These are phyloP conservation scores for Pseudocercospora musae DNA, from an alignment of 2,329 filamentous ascomycete genomes.

Conservation along the genomic window DNA sequence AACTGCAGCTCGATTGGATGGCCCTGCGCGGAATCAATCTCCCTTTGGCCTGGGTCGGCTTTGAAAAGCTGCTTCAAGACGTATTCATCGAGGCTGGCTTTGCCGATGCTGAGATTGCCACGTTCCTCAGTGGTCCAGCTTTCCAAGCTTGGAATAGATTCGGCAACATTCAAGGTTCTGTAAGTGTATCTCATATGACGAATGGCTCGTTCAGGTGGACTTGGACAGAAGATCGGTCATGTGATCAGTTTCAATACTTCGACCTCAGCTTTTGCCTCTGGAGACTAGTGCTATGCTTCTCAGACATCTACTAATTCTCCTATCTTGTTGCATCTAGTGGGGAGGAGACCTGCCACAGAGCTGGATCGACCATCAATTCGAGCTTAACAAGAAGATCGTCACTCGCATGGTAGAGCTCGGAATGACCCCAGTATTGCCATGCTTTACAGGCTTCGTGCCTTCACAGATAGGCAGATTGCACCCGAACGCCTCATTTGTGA, in stretches of 20 bases:
- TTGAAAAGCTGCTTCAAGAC: constrained; percentile 51
- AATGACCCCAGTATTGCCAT: constrained; percentile 52
- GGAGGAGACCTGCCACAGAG: constrained; percentile 42
- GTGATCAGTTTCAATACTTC: neutral
- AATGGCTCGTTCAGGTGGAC: neutral
- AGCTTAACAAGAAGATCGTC: constrained; percentile 49
- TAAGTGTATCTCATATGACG: neutral
- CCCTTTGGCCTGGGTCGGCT: constrained; percentile 52
- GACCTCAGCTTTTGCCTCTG: neutral
- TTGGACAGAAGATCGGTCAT: neutral
- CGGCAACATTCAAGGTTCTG: constrained; percentile 51
- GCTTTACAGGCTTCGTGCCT: constrained; percentile 53
- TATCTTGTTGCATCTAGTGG: constrained; percentile 36
- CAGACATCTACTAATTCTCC: neutral
- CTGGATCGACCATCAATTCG: constrained; percentile 50
- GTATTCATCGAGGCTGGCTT: constrained; percentile 48
- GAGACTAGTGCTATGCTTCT: neutral
- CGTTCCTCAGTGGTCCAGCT: constrained; percentile 51
- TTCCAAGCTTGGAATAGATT: constrained; percentile 56
- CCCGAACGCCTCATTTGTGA: constrained; percentile 45
- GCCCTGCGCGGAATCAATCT: constrained; percentile 53
- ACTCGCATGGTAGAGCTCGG: constrained; percentile 51
- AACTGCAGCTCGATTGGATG: constrained; percentile 52
- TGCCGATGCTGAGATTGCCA: constrained; percentile 43
- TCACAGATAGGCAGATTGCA: constrained; percentile 40